phyloP scores from a whole-genome alignment of 1,284 basidiomycete genomes.

The Anthracocystis setariae region DNA sequence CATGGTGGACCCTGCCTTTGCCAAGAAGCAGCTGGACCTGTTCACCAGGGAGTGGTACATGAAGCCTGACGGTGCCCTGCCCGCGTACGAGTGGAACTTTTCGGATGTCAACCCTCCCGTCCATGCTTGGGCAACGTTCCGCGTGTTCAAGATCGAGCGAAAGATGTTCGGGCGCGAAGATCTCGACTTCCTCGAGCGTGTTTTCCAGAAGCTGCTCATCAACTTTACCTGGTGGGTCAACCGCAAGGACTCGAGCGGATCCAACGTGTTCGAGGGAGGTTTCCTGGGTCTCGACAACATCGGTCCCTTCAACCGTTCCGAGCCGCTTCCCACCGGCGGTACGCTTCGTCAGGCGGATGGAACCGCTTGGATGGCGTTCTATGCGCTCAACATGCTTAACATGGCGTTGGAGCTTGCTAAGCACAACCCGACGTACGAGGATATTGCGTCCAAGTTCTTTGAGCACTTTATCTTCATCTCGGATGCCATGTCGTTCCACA shows the following conservation, averaged over 20 bases:
- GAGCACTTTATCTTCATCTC: constrained; percentile 72
- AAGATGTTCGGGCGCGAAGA: constrained; percentile 92
- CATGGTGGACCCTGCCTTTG: constrained; percentile 91
- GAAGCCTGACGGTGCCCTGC: constrained; percentile 96
- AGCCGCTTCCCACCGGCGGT: constrained; percentile 87
- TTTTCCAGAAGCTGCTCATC: constrained; percentile 95
- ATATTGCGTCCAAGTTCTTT: constrained; percentile 99
- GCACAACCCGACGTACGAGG: constrained; percentile 96
- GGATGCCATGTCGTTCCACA: constrained; percentile 87
- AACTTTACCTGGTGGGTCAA: constrained; percentile 99
- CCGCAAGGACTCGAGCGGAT: constrained; percentile 91
- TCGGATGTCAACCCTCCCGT: constrained; percentile 96
- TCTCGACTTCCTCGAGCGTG: constrained; percentile 89
- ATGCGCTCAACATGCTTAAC: constrained; percentile 94
- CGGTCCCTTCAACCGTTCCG: constrained; percentile 95
- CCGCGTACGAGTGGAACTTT: constrained; percentile 99
- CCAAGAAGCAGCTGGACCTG: constrained; percentile 95
- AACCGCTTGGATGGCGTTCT: constrained; percentile 99
- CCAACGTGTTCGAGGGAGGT: constrained; percentile 97
- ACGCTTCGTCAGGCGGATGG: constrained; percentile 92
- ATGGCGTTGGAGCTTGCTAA: constrained; percentile 97
- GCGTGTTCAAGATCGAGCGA: constrained; percentile 80
- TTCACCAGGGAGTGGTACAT: constrained; percentile 97
- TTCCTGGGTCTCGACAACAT: constrained; percentile 99
- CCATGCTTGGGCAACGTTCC: constrained; percentile 81